Evolutionary conservation across 73 alveolate genomes (phyloP), one percentile per base, ranked within the genome.

Genomic region (Paramecium primaurelia): DNA sequence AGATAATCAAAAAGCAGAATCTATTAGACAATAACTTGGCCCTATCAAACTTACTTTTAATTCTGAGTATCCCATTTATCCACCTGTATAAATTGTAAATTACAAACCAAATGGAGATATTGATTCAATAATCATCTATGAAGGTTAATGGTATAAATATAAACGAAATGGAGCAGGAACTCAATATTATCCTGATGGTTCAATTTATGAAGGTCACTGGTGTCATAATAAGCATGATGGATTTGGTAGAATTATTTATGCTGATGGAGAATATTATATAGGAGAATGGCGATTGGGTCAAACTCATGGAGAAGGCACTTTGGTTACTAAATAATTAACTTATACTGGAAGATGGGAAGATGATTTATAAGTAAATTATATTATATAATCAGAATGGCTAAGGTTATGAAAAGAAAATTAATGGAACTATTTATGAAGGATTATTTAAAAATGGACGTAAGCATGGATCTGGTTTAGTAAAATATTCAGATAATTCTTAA

Each of bases 241-340:
- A 16, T 68, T 87, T 8, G 98, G 98, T 14, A 69, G 77, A 20
- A 86, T 95, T 18, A 49, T 94, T 2, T 94, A 95, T 69, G 77
- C 94, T 12, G 98, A 95, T 69, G 96, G 98, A 6, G 77, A 94
- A 9, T 71, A 71, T 25, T 95, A 95, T 83, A 95, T 93, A 30
- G 98, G 98, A 25, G 94, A 92, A 8, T 95, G 96, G 96, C 22
- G 32, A 45, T 80, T 58, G 3, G 98, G 97, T 0, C 87, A 95
- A 18, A 73, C 95, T 42, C 93, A 94, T 25, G 98, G 98, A 1
- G 86, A 64, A 69, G 98, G 98, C 2, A 92, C 30, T 0, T 84
- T 84, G 8, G 77, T 37, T 37, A 18, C 90, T 0, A 84, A 84
- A 16, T 18, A 84, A 5, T 84, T 59, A 22, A 84, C 64, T 14